phyloP scores from a whole-genome alignment of 2,329 filamentous ascomycete species.

The Domatiomyces catenatus region DNA sequence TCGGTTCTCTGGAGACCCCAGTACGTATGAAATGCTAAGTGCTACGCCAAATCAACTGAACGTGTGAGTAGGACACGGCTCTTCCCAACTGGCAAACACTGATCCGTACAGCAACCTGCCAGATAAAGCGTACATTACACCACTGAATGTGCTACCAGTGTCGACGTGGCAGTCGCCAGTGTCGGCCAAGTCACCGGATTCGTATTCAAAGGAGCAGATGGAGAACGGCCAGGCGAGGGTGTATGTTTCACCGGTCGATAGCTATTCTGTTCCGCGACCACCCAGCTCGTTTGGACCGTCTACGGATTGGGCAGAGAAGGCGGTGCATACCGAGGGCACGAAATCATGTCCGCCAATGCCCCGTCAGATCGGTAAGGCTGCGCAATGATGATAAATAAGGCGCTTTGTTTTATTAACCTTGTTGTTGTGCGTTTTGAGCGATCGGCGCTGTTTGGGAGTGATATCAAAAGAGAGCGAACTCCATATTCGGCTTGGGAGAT shows the following conservation, averaged over 20 bases:
- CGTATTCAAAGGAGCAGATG: slow-evolving; percentile 10
- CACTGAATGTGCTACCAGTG: slow-evolving; percentile 18
- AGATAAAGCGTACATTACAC: slow-evolving; percentile 23
- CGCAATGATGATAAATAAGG: background rate
- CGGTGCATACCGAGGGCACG: background rate
- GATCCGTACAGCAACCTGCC: slow-evolving; percentile 10
- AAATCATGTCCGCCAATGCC: background rate
- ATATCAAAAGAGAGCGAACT: background rate
- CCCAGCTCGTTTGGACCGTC: slow-evolving; percentile 17
- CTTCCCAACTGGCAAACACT: slow-evolving; percentile 10
- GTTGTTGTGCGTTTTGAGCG: background rate
- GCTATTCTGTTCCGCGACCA: slow-evolving; percentile 34
- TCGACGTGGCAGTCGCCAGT: slow-evolving; percentile 15
- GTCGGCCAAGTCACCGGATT: slow-evolving; percentile 13
- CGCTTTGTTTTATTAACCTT: background rate
- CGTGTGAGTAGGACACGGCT: slow-evolving; percentile 18
- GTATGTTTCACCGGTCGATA: slow-evolving; percentile 33
- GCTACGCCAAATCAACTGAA: slow-evolving; percentile 15
- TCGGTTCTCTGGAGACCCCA: slow-evolving; percentile 42
- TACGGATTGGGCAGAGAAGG: background rate
- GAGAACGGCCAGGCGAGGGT: slow-evolving; percentile 30
- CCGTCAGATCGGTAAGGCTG: background rate
- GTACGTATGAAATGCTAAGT: slow-evolving; percentile 65
- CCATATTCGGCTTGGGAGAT: background rate
- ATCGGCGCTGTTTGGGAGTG: background rate